Conservation (phyloP, 1,284 basidiomycete genomes). For the Tetrapyrgos nigripes region DNA sequence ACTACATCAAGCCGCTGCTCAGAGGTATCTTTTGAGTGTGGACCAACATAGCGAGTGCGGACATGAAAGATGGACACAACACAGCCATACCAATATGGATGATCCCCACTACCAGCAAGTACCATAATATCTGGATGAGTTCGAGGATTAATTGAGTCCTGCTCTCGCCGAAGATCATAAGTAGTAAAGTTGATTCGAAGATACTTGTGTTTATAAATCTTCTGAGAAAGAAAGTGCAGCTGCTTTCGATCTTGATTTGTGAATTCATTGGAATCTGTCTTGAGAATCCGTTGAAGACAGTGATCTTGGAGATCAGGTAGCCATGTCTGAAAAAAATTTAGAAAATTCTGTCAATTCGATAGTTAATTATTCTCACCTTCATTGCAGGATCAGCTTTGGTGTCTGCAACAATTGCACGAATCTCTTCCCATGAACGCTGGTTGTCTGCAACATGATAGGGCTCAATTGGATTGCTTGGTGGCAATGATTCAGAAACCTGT, state of each 20-base stretch:
- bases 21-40: not conserved
- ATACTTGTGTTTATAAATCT: constrained; percentile 29
- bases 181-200: constrained; percentile 35
- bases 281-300: not conserved
- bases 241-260: not conserved
- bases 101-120: constrained; percentile 12
- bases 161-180: constrained; percentile 35
- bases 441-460: no score
- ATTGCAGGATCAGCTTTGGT: not conserved
- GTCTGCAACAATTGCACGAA: not conserved
- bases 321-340: not conserved
- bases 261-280: not conserved
- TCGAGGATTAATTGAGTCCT: constrained; percentile 41
- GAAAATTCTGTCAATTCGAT: not conserved
- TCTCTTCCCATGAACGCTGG: no score
- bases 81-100: constrained; percentile 37
- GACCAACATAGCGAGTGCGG: constrained; percentile 12
- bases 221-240: not conserved
- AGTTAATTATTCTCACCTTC: not conserved
- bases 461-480: no score
- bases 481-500: no score
- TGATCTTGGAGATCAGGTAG: not conserved
- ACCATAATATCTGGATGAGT: constrained; percentile 37
- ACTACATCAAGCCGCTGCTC: constrained; percentile 31
- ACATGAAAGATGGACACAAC: constrained; percentile 39